A percentile compares a stretch with the other conserved stretches of the same genome.
These are phyloP conservation scores for Candida tropicalis DNA, from an alignment of 1,139 yeast species.

Conservation along the genomic window DNA sequence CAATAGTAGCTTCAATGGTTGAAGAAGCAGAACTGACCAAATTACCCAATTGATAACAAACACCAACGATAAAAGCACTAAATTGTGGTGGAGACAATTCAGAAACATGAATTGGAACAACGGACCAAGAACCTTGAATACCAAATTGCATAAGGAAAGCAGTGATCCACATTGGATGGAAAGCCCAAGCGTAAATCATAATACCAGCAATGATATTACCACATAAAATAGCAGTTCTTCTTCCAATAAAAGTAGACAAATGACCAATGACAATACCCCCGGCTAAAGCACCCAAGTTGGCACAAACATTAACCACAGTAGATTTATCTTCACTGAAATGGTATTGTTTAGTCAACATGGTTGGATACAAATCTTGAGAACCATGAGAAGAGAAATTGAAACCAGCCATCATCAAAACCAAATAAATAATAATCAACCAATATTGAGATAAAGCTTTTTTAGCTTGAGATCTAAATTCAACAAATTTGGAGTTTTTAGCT, in stretches of 20 bases:
- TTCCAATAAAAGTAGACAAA: slow-evolving; percentile 36
- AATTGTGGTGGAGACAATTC: slow-evolving; percentile 80
- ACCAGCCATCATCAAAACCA: slow-evolving; percentile 45
- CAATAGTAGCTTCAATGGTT: slow-evolving; percentile 73
- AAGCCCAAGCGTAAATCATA: slow-evolving; percentile 75
- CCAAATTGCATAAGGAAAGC: slow-evolving; percentile 81
- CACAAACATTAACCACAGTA: slow-evolving; percentile 41
- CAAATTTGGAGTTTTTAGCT: slow-evolving; percentile 15
- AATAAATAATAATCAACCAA: slow-evolving; percentile 42
- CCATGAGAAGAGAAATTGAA: slow-evolving; percentile 45
- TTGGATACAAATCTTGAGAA: slow-evolving; percentile 43
- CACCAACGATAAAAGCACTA: slow-evolving; percentile 73
- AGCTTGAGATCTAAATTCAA: slow-evolving; percentile 22
- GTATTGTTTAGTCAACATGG: slow-evolving; percentile 35
- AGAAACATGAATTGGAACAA: slow-evolving; percentile 74
- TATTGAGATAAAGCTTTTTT: slow-evolving; percentile 34
- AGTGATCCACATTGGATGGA: slow-evolving; percentile 56
- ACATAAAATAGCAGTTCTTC: slow-evolving; percentile 41
- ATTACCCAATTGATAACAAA: slow-evolving; percentile 82
- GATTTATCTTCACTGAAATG: slow-evolving; percentile 29
- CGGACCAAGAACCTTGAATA: slow-evolving; percentile 91
- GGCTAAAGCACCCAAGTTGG: slow-evolving; percentile 40
- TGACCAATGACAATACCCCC: slow-evolving; percentile 43
- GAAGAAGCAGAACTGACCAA: slow-evolving; percentile 82
- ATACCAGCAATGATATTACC: slow-evolving; percentile 72